Conservation (phyloP, 2,329 filamentous ascomycete genomes). For the Arachnopeziza araneosa region DNA sequence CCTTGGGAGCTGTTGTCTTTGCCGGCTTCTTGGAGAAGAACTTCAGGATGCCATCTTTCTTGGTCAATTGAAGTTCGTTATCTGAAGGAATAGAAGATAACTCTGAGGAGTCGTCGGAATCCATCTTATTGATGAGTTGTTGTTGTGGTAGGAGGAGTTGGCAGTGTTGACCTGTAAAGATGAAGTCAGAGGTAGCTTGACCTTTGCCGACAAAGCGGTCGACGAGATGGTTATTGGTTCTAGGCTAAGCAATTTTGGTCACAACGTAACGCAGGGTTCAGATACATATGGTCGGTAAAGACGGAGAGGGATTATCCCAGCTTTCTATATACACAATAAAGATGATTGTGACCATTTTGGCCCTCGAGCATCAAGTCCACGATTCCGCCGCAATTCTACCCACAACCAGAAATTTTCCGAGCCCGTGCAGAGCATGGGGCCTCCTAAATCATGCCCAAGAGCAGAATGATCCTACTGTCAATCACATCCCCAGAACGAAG, state of each 20-base stretch:
- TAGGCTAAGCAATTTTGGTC: slow-evolving; percentile 7
- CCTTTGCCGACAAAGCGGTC: slow-evolving; percentile 20
- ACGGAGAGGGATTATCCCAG: neutral
- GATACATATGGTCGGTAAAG: neutral
- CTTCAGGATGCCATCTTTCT: slow-evolving; percentile 57
- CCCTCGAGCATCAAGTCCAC: neutral
- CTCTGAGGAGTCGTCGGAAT: slow-evolving; percentile 56
- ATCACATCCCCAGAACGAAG: neutral
- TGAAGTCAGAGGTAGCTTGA: slow-evolving; percentile 19
- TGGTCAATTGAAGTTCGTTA: slow-evolving; percentile 44
- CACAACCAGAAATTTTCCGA: neutral
- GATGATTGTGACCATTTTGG: neutral
- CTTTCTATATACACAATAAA: neutral
- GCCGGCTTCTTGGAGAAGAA: slow-evolving; percentile 56
- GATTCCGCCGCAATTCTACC: neutral
- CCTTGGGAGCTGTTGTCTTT: slow-evolving; percentile 45
- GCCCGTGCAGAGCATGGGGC: neutral
- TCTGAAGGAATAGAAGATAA: slow-evolving; percentile 55
- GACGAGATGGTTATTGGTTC: slow-evolving; percentile 7
- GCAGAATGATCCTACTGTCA: neutral
- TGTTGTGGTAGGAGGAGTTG: slow-evolving; percentile 2
- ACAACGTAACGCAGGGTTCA: neutral
- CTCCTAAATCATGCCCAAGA: neutral
- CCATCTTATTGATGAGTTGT: slow-evolving; percentile 19
- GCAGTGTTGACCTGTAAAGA: slow-evolving; percentile 7